A percentile compares a stretch with the other conserved stretches of the same genome.
Conservation (phyloP, 108 stramenopile genomes). For the Nannochloropsis granulata region DNA sequence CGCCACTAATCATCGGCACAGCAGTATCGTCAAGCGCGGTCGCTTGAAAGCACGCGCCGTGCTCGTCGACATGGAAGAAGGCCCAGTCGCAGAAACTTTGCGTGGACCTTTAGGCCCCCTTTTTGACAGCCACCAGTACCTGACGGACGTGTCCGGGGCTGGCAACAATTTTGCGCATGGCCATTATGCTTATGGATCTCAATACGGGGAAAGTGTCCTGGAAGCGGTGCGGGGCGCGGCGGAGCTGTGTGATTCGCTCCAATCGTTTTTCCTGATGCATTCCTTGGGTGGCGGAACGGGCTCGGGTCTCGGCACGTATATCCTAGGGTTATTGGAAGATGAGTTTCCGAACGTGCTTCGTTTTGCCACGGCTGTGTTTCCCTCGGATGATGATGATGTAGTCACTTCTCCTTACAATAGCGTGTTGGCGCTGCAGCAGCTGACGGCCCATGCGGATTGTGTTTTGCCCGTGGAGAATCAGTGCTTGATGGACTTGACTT, state of each 20-base stretch:
- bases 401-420: slow-evolving; percentile 51
- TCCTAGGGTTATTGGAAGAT: slow-evolving; percentile 37
- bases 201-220: slow-evolving; percentile 33
- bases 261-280: slow-evolving; percentile 47
- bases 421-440: slow-evolving; percentile 36
- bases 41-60: slow-evolving; percentile 38
- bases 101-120: slow-evolving; percentile 35
- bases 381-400: slow-evolving; percentile 47
- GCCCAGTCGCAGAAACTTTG: slow-evolving; percentile 40
- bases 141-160: slow-evolving; percentile 44
- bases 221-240: slow-evolving; percentile 30
- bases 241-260: slow-evolving; percentile 45
- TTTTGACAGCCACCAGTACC: slow-evolving; percentile 37
- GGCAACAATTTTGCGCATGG: slow-evolving; percentile 54
- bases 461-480: slow-evolving; percentile 46
- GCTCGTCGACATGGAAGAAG: slow-evolving; percentile 50
- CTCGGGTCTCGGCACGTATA: slow-evolving; percentile 45
- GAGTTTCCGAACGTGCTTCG: slow-evolving; percentile 36
- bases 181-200: slow-evolving; percentile 34
- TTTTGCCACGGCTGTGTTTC: slow-evolving; percentile 31
- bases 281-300: slow-evolving; percentile 51
- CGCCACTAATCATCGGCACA: not conserved
- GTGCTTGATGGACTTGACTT: slow-evolving; percentile 11
- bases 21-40: not conserved
- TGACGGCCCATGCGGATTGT: slow-evolving; percentile 46